Evolutionary conservation across 2,329 filamentous ascomycete genomes (phyloP), one percentile per base, ranked within the genome.

Genomic region (Fusarium austroafricanum): DNA sequence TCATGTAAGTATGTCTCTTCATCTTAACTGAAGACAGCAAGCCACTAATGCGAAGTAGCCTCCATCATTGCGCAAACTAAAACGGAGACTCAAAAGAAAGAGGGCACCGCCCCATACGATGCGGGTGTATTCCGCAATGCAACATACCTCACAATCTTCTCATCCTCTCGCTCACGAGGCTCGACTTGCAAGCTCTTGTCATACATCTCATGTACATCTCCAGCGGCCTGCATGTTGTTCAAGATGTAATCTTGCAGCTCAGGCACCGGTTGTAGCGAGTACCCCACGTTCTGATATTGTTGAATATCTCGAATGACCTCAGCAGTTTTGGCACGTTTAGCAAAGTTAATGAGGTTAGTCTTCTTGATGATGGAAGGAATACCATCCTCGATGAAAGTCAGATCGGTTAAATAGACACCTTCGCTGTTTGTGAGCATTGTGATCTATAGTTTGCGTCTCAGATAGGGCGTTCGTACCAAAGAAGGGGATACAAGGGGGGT

Each of bases 121-220:
- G 67, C 65, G 52, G 71, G 67, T 29, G 72, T 72, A 57, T 73
- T 63, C 65, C 66, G 71, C 60, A 74, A 70, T 69, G 73, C 52
- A 68, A 85, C 88, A 75, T 90, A 97, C 94, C 96, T 96, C 78
- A 97, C 95, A 85, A 99, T 98, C 86, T 98, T 98, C 83, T 99
- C 96, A 77, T 99, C 96, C 83, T 99, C 96, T 75, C 96, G 88
- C 83, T 99, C 96, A 75, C 96, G 88, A 67, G 96, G 96, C 79
- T 99, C 96, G 63, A 99, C 90, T 75, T 90, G 87, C 81, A 99
- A 84, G 82, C 94, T 97, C 85, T 94, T 94, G 80, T 98, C 94
- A 83, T 98, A 99, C 96, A 98, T 98, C 84, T 98, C 95, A 79
- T 98, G 94, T 67, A 99, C 96, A 78, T 98, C 95, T 52, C 94